Evolutionary conservation across 306 rosid genomes (phyloP), one percentile per base, ranked within the genome.

Genomic region (Abrus precatorius): DNA sequence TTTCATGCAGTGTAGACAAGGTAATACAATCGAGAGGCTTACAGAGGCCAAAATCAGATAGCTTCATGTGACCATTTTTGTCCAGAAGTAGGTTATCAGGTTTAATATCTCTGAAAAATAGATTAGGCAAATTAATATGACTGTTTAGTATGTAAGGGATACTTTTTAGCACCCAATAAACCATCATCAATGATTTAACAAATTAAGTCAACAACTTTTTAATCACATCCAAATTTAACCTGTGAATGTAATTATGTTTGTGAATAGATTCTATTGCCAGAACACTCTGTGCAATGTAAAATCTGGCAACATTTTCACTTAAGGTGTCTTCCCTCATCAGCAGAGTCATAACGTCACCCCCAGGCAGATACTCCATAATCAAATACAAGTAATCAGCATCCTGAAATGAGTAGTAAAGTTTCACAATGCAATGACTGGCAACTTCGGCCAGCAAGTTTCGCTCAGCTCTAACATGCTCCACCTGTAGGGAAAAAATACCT

Each of bases 401-500:
- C 87, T 95, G 99, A 85, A 95, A 95, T 40, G 99, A 95, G 90
- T 95, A 95, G 90, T 90, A 95, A 86, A 95, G 99, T 79, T 95
- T 95, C 69, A 95, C 99, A 75, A 95, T 95, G 90, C 93, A 95
- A 82, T 95, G 99, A 82, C 97, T 93, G 76, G 97, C 99, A 76
- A 95, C 99, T 90, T 95, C 99, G 4, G 99, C 99, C 81, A 95
- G 84, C 89, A 95, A 93, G 84, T 95, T 93, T 82, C 99, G 93
- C 89, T 95, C 99, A 80, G 99, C 99, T 86, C 91, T 95, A 80
- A 95, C 99, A 72, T 95, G 99, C 86, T 95, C 99, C 76, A 95
- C 99, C 99, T 95, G 86, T 52, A 75, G 61, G 65, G 70, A n/a
- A 47, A 77, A 45, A 55, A 62, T 47, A 63, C 41, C 81, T 32